Conservation (phyloP, 129 eudicot genomes). For the Lactuca sativa region DNA sequence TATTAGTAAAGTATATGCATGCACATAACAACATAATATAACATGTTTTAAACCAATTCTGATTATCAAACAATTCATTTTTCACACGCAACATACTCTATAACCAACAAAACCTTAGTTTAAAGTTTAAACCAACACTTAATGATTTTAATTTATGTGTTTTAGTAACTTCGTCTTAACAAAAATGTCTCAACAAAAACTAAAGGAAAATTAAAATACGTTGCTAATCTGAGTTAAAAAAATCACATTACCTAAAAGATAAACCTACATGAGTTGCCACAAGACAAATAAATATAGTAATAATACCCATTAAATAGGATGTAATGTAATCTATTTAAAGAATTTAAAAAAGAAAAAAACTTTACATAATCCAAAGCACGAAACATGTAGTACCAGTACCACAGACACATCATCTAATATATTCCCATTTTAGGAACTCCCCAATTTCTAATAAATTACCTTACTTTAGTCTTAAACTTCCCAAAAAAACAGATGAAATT, state of each 20-base stretch:
- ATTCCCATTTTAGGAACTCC: constrained; percentile 22
- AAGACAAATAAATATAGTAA: not conserved
- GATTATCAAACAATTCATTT: too few relatives aligned
- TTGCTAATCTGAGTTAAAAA: too few relatives aligned
- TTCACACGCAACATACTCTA: too few relatives aligned
- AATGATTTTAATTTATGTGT: too few relatives aligned
- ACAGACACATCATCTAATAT: constrained; percentile 28
- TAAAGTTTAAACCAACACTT: too few relatives aligned
- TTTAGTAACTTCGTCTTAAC: too few relatives aligned
- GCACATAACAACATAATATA: too few relatives aligned
- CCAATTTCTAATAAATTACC: constrained; percentile 28
- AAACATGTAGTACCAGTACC: constrained; percentile 26
- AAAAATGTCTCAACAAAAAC: too few relatives aligned
- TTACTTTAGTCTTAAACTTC: constrained; percentile 12
- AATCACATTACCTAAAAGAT: too few relatives aligned
- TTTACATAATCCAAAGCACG: constrained; percentile 37
- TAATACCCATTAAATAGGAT: constrained; percentile 10
- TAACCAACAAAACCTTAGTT: not conserved
- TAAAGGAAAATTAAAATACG: too few relatives aligned
- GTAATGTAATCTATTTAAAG: constrained; percentile 19
- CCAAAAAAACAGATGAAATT: constrained; percentile 20
- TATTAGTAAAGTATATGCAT: too few relatives aligned
- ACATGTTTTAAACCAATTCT: too few relatives aligned
- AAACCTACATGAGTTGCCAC: not conserved
- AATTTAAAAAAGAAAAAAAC: constrained; percentile 8